These are phyloP conservation scores for Russula earlei DNA, from an alignment of 768 basidiomycete species.

Conservation along the genomic window DNA sequence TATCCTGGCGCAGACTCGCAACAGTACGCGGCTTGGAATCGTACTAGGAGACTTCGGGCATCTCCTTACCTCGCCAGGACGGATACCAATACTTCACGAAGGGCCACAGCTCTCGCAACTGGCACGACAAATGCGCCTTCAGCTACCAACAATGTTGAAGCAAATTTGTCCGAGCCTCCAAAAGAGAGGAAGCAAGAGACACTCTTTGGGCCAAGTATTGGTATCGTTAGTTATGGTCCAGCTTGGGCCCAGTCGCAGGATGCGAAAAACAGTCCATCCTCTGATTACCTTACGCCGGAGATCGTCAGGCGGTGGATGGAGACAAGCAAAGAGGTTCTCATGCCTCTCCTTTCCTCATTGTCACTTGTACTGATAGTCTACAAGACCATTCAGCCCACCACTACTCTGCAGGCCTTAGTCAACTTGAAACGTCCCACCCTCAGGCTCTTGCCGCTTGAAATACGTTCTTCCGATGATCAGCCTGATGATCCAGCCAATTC, in stretches of 20 bases:
- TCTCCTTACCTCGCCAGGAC: constrained; percentile 44
- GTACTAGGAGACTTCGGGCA: constrained; percentile 42
- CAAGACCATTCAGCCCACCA: constrained; percentile 75
- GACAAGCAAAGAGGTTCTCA: constrained; percentile 72
- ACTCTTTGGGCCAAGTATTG: constrained; percentile 88
- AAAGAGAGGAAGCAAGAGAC: constrained; percentile 60
- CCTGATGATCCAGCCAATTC: constrained; percentile 30
- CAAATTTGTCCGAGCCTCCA: constrained; percentile 28
- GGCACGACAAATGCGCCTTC: constrained; percentile 17
- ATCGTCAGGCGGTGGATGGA: constrained; percentile 77
- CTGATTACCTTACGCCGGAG: constrained; percentile 72
- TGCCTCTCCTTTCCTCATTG: background rate
- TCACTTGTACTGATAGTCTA: background rate
- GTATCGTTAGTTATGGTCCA: constrained; percentile 58
- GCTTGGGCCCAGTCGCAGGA: constrained; percentile 53
- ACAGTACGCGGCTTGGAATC: constrained; percentile 51
- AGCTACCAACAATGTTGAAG: constrained; percentile 22
- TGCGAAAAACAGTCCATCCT: constrained; percentile 48
- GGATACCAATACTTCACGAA: constrained; percentile 39
- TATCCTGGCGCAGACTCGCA: constrained; percentile 31
- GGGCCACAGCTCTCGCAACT: constrained; percentile 42
- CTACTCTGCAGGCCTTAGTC: constrained; percentile 87
- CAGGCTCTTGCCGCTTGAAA: constrained; percentile 55
- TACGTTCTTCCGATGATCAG: constrained; percentile 30
- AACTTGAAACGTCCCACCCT: constrained; percentile 90